Percentiles rank a stretch among this genome's conserved stretches.
These are phyloP conservation scores for Globisporangium rhizosaccharum DNA, from an alignment of 352 stramenopile genomes.

Conservation along the genomic window DNA sequence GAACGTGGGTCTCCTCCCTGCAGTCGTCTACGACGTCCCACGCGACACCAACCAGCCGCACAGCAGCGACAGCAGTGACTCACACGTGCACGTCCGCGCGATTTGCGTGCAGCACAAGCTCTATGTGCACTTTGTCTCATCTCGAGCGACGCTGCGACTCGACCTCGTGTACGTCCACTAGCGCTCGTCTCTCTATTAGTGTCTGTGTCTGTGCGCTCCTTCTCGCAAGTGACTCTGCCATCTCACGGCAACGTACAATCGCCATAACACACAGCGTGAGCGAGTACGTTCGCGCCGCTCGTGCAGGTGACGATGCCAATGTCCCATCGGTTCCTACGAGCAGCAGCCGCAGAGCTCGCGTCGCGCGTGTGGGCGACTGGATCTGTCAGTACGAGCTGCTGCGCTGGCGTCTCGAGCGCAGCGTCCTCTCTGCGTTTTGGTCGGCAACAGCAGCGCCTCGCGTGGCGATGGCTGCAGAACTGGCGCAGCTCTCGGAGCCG, in stretches of 20 bases:
- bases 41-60: neutral
- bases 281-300: slow-evolving; percentile 31
- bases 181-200: too few relatives aligned
- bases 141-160: slow-evolving; percentile 20
- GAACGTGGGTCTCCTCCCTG: slow-evolving; percentile 30
- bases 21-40: slow-evolving; percentile 14
- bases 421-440: slow-evolving; percentile 29
- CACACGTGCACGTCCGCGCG: slow-evolving; percentile 24
- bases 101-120: slow-evolving; percentile 27
- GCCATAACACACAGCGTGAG: slow-evolving; percentile 14
- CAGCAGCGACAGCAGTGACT: neutral
- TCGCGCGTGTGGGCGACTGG: slow-evolving; percentile 20
- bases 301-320: neutral
- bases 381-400: slow-evolving; percentile 36
- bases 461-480: slow-evolving; percentile 24
- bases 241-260: neutral
- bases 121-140: slow-evolving; percentile 47
- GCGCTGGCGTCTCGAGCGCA: slow-evolving; percentile 41
- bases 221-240: neutral
- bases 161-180: slow-evolving; percentile 23
- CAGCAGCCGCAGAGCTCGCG: neutral
- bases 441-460: slow-evolving; percentile 5
- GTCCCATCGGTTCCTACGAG: neutral
- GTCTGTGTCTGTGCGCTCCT: neutral
- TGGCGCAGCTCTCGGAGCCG: slow-evolving; percentile 30